Evolutionary conservation across 2,329 filamentous ascomycete species (phyloP).

Genomic region (Paraphaeosphaeria minitans): DNA sequence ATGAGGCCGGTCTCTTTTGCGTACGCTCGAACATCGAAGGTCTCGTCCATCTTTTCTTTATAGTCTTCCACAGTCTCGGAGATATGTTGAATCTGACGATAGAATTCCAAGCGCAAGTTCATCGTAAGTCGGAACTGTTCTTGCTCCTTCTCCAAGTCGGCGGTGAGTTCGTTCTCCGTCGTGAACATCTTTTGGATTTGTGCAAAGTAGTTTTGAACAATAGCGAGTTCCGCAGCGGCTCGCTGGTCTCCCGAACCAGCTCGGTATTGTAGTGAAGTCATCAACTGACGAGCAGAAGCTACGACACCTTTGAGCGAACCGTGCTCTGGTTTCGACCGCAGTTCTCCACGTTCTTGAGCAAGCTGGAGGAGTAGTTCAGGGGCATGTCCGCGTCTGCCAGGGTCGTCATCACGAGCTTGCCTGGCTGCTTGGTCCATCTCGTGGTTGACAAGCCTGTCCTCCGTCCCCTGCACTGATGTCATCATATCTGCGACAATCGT

Average conservation of each 20-base stretch:
- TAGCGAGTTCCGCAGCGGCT: constrained; percentile 65
- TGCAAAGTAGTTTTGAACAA: constrained; percentile 68
- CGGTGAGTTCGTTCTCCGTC: constrained; percentile 58
- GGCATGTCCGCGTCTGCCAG: constrained; percentile 68
- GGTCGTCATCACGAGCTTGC: constrained; percentile 65
- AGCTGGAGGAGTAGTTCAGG: constrained; percentile 68
- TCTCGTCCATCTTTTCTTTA: constrained; percentile 65
- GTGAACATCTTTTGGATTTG: constrained; percentile 60
- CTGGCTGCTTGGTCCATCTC: constrained; percentile 69
- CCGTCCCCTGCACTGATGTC: constrained; percentile 74
- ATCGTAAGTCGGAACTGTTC: constrained; percentile 77
- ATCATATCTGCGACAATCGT: constrained; percentile 79
- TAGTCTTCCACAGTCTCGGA: constrained; percentile 84
- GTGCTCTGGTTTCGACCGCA: constrained; percentile 57
- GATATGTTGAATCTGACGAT: constrained; percentile 86
- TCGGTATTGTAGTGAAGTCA: constrained; percentile 64
- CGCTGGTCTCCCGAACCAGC: constrained; percentile 59
- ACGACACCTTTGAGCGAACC: constrained; percentile 74
- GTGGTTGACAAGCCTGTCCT: constrained; percentile 74
- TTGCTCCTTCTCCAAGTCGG: constrained; percentile 69
- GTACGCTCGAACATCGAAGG: constrained; percentile 58
- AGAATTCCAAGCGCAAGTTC: constrained; percentile 87
- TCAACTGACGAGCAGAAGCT: constrained; percentile 69
- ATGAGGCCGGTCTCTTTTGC: constrained; percentile 53
- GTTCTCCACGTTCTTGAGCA: constrained; percentile 52